Evolutionary conservation across 1,284 basidiomycete genomes (phyloP), one percentile per base, ranked within the genome.

Genomic region (Caloboletus firmus): DNA sequence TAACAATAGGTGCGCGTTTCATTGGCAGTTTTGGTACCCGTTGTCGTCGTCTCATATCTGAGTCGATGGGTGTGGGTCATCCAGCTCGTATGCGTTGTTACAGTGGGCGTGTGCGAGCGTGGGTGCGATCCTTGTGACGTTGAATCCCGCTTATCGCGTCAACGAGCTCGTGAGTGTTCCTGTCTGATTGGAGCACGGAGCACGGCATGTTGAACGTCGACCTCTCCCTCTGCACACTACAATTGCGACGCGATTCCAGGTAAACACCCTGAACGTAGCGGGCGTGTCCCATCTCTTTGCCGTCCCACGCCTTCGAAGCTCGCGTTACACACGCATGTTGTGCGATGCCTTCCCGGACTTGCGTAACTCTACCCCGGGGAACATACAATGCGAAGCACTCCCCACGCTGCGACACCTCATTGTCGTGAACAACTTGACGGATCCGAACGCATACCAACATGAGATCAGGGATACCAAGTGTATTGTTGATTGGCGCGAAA

Each of bases 71-170:
- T n/a, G 40, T 17, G 22, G 12, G 15, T 41, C 39, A 24, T 17
- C 22, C 39, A 92, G 89, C 61, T 79, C 87, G 15, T 93, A 93
- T 67, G 90, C 87, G 2, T 78, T 82, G 70, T 70, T 93, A 32
- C 91, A 93, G 63, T 92, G 91, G 90, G 91, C 91, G 8, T 87
- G 85, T 59, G 87, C 90, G 26, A 82, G 82, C 51, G 79, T 92
- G 45, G 91, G 91, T 20, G 89, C 89, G 8, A 84, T 93, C 43
- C 70, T 93, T 28, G 89, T 90, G 12, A 92, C 90, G 4, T 76
- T 93, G 43, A 93, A 93, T 62, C 91, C 91, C 8, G 88, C 91
- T 0, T 93, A 92, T 66, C 81, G 84, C 28, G 67, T 84, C 3
- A 75, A 80, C 39, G 91, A 93, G 66, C 77, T 93, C 45, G 87